These are phyloP conservation scores for Boeremia lycopersici DNA, from an alignment of 2,329 filamentous ascomycete species.

Conservation along the genomic window DNA sequence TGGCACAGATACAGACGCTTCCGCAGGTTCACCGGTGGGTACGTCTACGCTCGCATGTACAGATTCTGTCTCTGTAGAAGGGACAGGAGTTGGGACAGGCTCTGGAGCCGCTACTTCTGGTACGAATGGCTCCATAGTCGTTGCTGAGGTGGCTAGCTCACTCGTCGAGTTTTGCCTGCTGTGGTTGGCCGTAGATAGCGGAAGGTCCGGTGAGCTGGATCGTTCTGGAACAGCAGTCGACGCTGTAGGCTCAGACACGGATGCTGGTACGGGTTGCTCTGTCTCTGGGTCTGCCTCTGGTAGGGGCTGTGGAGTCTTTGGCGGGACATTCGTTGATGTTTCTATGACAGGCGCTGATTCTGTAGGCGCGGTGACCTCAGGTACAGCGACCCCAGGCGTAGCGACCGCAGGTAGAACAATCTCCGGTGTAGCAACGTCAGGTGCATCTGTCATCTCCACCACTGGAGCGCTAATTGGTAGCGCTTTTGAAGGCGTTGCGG, in stretches of 20 bases:
- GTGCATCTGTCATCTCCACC: conserved; percentile 18
- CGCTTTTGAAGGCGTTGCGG: conserved; percentile 41
- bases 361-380: conserved; percentile 5
- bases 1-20: conserved; percentile 6
- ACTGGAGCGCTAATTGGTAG: conserved; percentile 19
- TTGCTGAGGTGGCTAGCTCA: conserved; percentile 31
- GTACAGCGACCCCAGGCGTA: neutral
- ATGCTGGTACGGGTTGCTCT: conserved; percentile 1
- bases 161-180: conserved; percentile 47
- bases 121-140: conserved; percentile 1
- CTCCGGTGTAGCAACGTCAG: neutral
- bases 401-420: no score
- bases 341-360: conserved; percentile 11
- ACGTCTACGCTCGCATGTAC: conserved; percentile 4
- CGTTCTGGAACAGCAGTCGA: conserved; percentile 31
- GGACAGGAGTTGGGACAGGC: conserved; percentile 4
- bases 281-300: conserved; percentile 10
- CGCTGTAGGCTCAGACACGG: conserved; percentile 9
- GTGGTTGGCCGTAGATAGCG: conserved; percentile 46
- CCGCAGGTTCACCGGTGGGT: neutral
- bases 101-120: neutral
- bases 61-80: conserved; percentile 5
- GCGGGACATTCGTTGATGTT: conserved; percentile 5
- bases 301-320: conserved; percentile 12
- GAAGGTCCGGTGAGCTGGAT: conserved; percentile 52